Percentiles rank a stretch among this genome's conserved stretches.
phyloP scores from a whole-genome alignment of 2,329 filamentous ascomycete species.

The Fusarium xyrophilum region DNA sequence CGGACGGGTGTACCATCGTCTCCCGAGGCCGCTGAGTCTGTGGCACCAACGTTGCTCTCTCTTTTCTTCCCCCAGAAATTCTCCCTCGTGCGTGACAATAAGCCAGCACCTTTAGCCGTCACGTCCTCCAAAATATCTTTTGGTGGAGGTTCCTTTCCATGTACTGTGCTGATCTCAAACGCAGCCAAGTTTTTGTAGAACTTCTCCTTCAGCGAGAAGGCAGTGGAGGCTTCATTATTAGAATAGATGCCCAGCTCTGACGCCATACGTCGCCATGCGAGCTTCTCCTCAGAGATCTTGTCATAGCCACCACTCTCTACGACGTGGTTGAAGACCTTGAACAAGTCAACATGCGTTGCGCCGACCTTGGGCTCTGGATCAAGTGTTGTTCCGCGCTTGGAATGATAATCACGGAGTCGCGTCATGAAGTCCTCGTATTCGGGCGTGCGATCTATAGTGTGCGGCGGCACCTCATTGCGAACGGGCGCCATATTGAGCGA shows the following conservation, averaged over 20 bases:
- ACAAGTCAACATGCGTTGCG: constrained; percentile 75
- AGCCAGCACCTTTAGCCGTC: constrained; percentile 80
- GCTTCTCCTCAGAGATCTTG: constrained; percentile 80
- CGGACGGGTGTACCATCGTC: constrained; percentile 66
- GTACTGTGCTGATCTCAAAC: constrained; percentile 81
- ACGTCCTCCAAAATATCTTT: constrained; percentile 88
- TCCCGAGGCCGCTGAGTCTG: constrained; percentile 65
- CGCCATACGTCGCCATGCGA: constrained; percentile 83
- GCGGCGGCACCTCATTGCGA: constrained; percentile 48
- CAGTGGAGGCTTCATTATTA: constrained; percentile 79
- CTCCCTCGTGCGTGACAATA: constrained; percentile 80
- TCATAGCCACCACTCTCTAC: constrained; percentile 84
- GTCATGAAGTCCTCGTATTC: constrained; percentile 83
- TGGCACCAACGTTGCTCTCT: constrained; percentile 57
- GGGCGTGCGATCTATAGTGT: constrained; percentile 64
- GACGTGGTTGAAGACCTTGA: constrained; percentile 80
- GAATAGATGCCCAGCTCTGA: constrained; percentile 77
- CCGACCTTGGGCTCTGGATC: constrained; percentile 85
- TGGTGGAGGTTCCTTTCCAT: constrained; percentile 81
- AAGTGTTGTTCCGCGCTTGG: constrained; percentile 78
- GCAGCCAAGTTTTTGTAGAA: constrained; percentile 91
- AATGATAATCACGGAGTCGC: constrained; percentile 75
- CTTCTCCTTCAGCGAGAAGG: constrained; percentile 83
- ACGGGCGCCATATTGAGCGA: constrained; percentile 45
- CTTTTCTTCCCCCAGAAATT: constrained; percentile 68